These are phyloP conservation scores for Starmerella tilneyi DNA, from an alignment of 805 yeast genomes.

Conservation along the genomic window DNA sequence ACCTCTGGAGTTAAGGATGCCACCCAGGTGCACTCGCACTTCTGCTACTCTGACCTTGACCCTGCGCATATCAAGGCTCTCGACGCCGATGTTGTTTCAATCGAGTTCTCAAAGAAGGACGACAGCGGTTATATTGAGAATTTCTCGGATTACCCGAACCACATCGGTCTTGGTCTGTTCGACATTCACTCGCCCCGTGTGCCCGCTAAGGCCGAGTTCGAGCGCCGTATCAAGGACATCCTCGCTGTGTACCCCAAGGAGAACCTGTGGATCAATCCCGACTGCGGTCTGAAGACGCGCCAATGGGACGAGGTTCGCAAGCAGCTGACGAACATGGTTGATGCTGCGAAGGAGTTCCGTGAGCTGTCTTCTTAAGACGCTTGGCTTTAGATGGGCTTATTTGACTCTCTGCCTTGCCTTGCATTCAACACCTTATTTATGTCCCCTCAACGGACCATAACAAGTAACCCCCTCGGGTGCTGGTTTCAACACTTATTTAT, in stretches of 20 bases:
- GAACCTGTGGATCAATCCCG: conserved; percentile 99
- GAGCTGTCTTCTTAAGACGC: conserved; percentile 35
- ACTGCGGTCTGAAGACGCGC: conserved; percentile 99
- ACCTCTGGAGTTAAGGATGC: conserved; percentile 92
- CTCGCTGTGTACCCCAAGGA: conserved; percentile 94
- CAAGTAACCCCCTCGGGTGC: conserved; percentile 1
- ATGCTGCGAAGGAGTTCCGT: conserved; percentile 95
- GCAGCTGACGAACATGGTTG: conserved; percentile 96
- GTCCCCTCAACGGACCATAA: conserved; percentile 4
- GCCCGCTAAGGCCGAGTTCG: conserved; percentile 95
- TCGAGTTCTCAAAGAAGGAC: conserved; percentile 99
- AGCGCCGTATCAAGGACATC: conserved; percentile 85
- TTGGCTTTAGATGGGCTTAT: background rate
- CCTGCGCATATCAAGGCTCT: conserved; percentile 99
- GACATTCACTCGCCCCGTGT: conserved; percentile 99
- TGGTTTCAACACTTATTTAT: conserved; percentile 26
- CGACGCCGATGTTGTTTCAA: conserved; percentile 98
- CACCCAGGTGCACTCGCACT: conserved; percentile 98
- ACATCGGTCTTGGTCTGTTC: conserved; percentile 97
- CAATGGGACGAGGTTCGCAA: conserved; percentile 97
- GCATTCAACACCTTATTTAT: conserved; percentile 2
- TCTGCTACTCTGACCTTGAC: conserved; percentile 99
- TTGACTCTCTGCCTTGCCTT: background rate
- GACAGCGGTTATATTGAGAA: conserved; percentile 96
- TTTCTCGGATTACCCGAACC: conserved; percentile 98